Conservation (phyloP, 1,284 basidiomycete genomes). For the Cutaneotrichosporon cyanovorans region DNA sequence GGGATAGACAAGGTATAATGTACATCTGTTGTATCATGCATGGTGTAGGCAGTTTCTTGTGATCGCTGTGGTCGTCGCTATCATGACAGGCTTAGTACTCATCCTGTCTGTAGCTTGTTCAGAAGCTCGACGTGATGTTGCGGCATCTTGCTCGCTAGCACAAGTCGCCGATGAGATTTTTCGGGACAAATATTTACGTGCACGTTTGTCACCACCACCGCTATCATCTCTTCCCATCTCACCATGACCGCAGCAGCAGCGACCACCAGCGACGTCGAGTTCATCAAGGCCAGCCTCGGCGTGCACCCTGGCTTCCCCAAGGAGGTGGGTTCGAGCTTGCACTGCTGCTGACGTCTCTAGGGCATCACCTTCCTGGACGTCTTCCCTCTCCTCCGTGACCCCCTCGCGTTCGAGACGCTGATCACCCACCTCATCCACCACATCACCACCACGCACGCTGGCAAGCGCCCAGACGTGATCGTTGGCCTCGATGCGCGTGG, state of each 20-base stretch:
- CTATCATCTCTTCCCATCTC: too few species aligned
- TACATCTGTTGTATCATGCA: conserved; percentile 16
- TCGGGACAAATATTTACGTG: too few species aligned
- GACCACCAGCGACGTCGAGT: conserved; percentile 55
- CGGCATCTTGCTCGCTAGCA: too few species aligned
- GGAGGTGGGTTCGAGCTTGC: conserved; percentile 54
- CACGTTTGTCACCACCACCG: too few species aligned
- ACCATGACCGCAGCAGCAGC: too few species aligned
- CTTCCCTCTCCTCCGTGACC: conserved; percentile 78
- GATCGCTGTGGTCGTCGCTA: too few species aligned
- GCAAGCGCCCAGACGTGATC: conserved; percentile 83
- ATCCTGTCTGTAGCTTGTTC: too few species aligned
- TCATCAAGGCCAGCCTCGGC: conserved; percentile 60
- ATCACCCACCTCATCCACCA: conserved; percentile 86
- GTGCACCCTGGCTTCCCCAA: conserved; percentile 76
- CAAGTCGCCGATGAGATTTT: too few species aligned
- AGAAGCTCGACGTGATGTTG: too few species aligned
- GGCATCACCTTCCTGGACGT: conserved; percentile 61
- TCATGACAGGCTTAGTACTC: too few species aligned
- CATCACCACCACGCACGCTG: conserved; percentile 56
- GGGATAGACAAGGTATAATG: conserved; percentile 5
- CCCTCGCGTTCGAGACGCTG: conserved; percentile 77
- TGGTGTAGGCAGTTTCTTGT: too few species aligned
- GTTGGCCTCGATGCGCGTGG: conserved; percentile 95
- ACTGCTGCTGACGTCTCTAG: conserved; percentile 14